Evolutionary conservation across 441 rosid species (phyloP).

Genomic region (Eruca vesicaria): DNA sequence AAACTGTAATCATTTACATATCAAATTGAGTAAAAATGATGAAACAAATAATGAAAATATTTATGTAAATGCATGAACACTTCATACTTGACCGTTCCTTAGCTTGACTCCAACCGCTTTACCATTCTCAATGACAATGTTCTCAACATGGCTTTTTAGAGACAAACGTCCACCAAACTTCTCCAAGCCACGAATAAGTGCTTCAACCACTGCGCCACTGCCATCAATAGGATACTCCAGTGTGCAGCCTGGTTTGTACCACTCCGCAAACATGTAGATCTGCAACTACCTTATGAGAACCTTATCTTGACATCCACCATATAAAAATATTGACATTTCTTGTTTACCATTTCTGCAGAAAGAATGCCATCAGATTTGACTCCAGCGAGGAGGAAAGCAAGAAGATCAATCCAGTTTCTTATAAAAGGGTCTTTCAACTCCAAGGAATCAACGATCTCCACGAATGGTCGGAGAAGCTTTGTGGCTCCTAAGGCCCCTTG

Average conservation of each 20-base stretch:
- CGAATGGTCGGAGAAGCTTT: constrained; percentile 88
- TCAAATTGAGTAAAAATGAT: not conserved
- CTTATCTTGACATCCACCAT: not conserved
- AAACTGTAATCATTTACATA: constrained; percentile 46
- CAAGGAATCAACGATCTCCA: constrained; percentile 75
- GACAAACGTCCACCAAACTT: constrained; percentile 82
- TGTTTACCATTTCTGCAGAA: constrained; percentile 94
- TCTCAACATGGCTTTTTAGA: constrained; percentile 75
- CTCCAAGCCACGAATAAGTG: constrained; percentile 81
- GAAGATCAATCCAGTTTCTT: constrained; percentile 91
- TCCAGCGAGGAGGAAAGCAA: constrained; percentile 93
- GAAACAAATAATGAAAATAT: not conserved
- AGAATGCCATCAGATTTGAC: constrained; percentile 96
- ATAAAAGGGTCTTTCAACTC: constrained; percentile 77
- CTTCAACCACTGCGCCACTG: constrained; percentile 74
- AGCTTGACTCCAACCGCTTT: constrained; percentile 84
- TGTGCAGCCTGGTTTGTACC: constrained; percentile 91
- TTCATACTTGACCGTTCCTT: constrained; percentile 78
- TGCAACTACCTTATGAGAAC: constrained; percentile 18
- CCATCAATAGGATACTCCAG: constrained; percentile 90
- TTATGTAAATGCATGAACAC: not conserved
- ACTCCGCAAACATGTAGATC: constrained; percentile 93
- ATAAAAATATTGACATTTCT: not conserved
- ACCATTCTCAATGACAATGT: constrained; percentile 68
- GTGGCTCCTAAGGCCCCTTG: constrained; percentile 80